These are phyloP conservation scores for Monilinia laxa DNA, from an alignment of 2,329 filamentous ascomycete genomes.

Conservation along the genomic window DNA sequence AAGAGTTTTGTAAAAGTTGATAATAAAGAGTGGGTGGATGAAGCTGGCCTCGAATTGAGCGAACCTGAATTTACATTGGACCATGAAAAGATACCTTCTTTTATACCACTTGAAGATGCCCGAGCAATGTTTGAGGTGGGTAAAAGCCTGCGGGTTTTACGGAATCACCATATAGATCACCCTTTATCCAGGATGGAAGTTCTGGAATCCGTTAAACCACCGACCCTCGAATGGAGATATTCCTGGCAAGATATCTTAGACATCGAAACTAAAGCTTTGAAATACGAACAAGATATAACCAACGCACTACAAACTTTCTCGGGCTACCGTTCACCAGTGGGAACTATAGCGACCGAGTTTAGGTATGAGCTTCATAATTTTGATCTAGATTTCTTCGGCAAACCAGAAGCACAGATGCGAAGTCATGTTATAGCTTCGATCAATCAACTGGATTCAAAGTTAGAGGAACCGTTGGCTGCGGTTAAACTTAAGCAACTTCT, in stretches of 20 bases:
- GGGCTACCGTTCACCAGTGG: no score
- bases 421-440: conserved; percentile 53
- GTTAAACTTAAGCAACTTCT: conserved; percentile 34
- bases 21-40: conserved; percentile 54
- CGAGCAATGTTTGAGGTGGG: conserved; percentile 76
- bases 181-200: conserved; percentile 58
- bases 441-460: conserved; percentile 44
- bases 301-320: conserved; percentile 36
- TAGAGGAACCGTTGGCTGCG: conserved; percentile 31
- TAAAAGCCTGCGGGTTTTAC: conserved; percentile 70
- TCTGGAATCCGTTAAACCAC: conserved; percentile 50
- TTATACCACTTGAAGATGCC: conserved; percentile 68
- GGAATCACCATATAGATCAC: conserved; percentile 68
- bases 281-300: conserved; percentile 50
- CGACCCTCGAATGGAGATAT: conserved; percentile 66
- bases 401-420: conserved; percentile 49
- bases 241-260: conserved; percentile 67
- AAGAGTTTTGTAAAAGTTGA: conserved; percentile 61
- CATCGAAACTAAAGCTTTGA: conserved; percentile 59
- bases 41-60: conserved; percentile 56
- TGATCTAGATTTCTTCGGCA: conserved; percentile 49
- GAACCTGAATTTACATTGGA: conserved; percentile 64
- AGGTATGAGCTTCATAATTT: conserved; percentile 15
- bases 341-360: not conserved
- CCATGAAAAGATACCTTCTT: conserved; percentile 64